These are phyloP conservation scores for Phylloboletellus chloephorus DNA, from an alignment of 1,284 basidiomycete genomes.

Conservation along the genomic window DNA sequence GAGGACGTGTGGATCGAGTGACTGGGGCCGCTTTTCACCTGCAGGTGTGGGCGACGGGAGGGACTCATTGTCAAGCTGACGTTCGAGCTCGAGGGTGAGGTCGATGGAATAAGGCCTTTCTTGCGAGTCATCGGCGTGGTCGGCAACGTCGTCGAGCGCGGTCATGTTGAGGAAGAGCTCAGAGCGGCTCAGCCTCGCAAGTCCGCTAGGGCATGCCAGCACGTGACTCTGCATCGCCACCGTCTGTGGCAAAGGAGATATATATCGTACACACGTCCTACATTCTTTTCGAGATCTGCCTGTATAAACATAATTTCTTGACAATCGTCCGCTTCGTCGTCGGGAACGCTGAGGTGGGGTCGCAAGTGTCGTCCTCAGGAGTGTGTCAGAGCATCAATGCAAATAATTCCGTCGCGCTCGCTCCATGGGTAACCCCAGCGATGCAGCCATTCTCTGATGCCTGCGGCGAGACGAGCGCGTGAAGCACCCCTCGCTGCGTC, in stretches of 20 bases:
- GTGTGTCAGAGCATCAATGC: slow-evolving; percentile 80
- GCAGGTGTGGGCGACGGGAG: slow-evolving; percentile 40
- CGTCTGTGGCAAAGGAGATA: background rate
- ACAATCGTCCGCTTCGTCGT: slow-evolving; percentile 1
- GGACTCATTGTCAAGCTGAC: slow-evolving; percentile 63
- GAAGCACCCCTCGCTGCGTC: slow-evolving; percentile 77
- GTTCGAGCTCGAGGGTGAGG: slow-evolving; percentile 69
- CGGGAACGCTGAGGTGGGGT: no score
- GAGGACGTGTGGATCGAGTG: slow-evolving; percentile 67
- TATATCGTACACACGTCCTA: slow-evolving; percentile 22
- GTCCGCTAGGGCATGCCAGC: slow-evolving; percentile 2
- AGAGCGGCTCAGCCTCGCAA: no score
- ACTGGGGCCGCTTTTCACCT: slow-evolving; percentile 40
- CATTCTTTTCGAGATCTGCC: slow-evolving; percentile 5
- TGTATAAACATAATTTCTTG: slow-evolving; percentile 6
- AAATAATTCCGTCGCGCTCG: slow-evolving; percentile 85
- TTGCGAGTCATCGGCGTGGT: slow-evolving; percentile 4
- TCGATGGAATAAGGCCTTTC: slow-evolving; percentile 60
- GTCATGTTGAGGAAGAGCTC: no score
- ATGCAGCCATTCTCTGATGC: slow-evolving; percentile 85
- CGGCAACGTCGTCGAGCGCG: no score
- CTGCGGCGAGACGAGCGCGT: slow-evolving; percentile 74
- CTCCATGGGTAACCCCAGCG: slow-evolving; percentile 96
- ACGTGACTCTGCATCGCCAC: slow-evolving; percentile 17
- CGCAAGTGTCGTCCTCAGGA: slow-evolving; percentile 30